Evolutionary conservation across 2,329 filamentous ascomycete genomes (phyloP), one percentile per base, ranked within the genome.

Genomic region (Xylaria sp.): DNA sequence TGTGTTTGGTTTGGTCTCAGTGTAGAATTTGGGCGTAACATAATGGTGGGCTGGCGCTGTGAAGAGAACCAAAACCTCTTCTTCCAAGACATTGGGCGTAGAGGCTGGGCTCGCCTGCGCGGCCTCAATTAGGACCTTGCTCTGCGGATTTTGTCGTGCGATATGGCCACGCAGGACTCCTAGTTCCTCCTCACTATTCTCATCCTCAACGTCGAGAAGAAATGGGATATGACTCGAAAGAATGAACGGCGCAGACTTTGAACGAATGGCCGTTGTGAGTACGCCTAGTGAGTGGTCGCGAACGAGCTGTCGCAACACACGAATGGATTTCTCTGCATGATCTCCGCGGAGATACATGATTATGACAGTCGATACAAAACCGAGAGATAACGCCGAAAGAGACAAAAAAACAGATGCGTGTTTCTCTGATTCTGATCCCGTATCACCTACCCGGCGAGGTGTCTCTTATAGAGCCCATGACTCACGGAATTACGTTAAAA

Each of bases 11-110:
- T 67, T 67, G 13, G 65, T 67, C 60, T 67, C 65, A 0, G 60
- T 67, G 56, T 67, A 67, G 65, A 63, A 67, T 8, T 60, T 63
- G 6, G 65, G 65, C 18, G 65, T 67, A 56, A 67, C 60, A 39
- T 67, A 63, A 50, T 67, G 65, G 13, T 67, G 60, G 25, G 41
- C 36, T 2, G 60, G 15, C 6, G 55, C 18, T 8, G 60, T 67
- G 41, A 67, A 67, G 23, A 67, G 65, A 15, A 63, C 60, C 30
- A 67, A 25, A 25, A 67, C 65, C 30, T 67, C 65, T 23, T 63
- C 65, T 43, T 63, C 65, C 2, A 60, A 7, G 0, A 66, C 53
- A 32, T 59, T 59, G 0, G 53, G 48, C 7, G 55, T 34, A 28
- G 64, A 62, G 15, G 52, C 34, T 7, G 30, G 2, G 39, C 28